Percentiles rank a stretch among this genome's conserved stretches.
Evolutionary conservation across 805 yeast genomes (phyloP).

Genomic region (Pichia kluyveri): DNA sequence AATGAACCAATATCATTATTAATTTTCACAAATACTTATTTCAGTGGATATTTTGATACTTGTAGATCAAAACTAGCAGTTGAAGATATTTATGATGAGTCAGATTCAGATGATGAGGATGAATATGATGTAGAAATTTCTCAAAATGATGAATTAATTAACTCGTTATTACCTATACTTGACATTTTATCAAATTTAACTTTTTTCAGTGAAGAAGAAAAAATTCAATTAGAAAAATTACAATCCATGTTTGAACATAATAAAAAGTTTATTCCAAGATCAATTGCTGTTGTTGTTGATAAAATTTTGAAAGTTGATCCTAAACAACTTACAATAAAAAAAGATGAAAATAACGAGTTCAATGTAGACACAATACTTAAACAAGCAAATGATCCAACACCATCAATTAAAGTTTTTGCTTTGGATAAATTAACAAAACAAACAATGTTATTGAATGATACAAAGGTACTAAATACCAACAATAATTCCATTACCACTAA

Average conservation of each 20-base stretch:
- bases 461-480: conserved; percentile 12
- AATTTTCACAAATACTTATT: conserved; percentile 4
- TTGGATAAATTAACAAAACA: conserved; percentile 53
- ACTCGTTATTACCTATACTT: conserved; percentile 18
- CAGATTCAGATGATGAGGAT: conserved; percentile 35
- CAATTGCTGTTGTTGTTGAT: not conserved
- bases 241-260: not conserved
- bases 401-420: conserved; percentile 86
- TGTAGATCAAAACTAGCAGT: not conserved
- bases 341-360: conserved; percentile 24
- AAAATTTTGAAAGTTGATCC: conserved; percentile 4
- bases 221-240: conserved; percentile 9
- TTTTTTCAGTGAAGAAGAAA: conserved; percentile 1
- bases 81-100: conserved; percentile 3
- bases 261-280: not conserved
- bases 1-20: conserved; percentile 24
- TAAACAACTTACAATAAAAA: not conserved
- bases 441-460: conserved; percentile 16
- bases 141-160: conserved; percentile 24
- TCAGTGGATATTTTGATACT: conserved; percentile 1
- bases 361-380: conserved; percentile 51
- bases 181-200: conserved; percentile 4
- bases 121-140: conserved; percentile 23
- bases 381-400: conserved; percentile 64
- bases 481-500: conserved; percentile 17